Evolutionary conservation across 2,329 filamentous ascomycete species (phyloP), one percentile per base, ranked within the genome.

Genomic region (Alternaria sp.): DNA sequence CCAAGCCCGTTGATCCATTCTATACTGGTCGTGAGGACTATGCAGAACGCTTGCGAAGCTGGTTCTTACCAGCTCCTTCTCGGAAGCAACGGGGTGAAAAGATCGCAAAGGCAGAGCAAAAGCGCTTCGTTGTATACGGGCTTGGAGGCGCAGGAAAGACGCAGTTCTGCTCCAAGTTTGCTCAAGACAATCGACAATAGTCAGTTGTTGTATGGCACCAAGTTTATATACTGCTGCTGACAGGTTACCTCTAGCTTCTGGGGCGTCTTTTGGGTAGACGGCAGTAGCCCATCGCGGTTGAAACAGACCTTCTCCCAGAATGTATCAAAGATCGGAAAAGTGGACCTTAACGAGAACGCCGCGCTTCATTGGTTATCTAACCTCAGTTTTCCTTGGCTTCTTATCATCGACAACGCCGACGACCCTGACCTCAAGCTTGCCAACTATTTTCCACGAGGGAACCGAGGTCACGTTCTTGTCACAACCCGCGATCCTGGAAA

Each of bases 91-190:
- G 4, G 3, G 38, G n/a, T 6, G n/a, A 8, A 39, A 8, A n/a
- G 8, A 9, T 1, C 38, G 3, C 7, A 39, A 44, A 53, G 39
- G 14, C 36, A 30, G 30, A 60, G 16, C 61, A 59, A 16, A 61
- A 58, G n/a, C 54, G 55, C 14, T 64, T 61, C 61, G 70, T 48
- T 59, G 75, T 48, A 48, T 73, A 75, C 59, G 79, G 79, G 14
- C 59, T 80, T 24, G 76, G 75, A n/a, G 79, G 79, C 12, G 77
- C 76, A 44, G 79, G 79, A 11, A 81, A 81, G 64, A 81, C 76
- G 4, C 75, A 81, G 59, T 71, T 81, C 28, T 79, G 72, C 54
- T 67, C 63, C 7, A 80, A 79, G 58, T 80, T 74, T 69, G 78
- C 72, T 3, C 56, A 74, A 49, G 67, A 80, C 12, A 74, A 79